Evolutionary conservation across 108 stramenopile species (phyloP), one percentile per base, ranked within the genome.

Genomic region (Pseudonitzschia multistriata): DNA sequence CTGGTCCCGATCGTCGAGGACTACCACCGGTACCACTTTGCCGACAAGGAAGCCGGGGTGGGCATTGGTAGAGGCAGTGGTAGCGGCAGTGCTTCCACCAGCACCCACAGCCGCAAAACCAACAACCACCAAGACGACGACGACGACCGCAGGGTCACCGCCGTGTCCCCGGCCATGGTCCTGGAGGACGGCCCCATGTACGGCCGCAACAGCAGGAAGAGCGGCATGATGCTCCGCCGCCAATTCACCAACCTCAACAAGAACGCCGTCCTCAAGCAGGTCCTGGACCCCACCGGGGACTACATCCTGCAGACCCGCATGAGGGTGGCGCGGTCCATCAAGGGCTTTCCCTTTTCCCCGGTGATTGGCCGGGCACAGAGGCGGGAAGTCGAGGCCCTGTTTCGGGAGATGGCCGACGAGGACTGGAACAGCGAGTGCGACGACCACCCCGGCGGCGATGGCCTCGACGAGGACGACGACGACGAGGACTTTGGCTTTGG

Each of bases 261-360:
- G 35, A 79, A 79, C 30, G 63, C 79, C 33, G 83, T 90, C 35
- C 77, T 85, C n/a, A 73, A 77, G 33, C 88, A 71, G 63, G 48
- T 74, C 56, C 66, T 83, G 47, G 89, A 96, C 76, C 89, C 92
- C 8, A 75, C 80, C 15, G 89, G 89, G 14, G 73, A 89, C 68
- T 96, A 95, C 64, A 92, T 96, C 37, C 34, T 94, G 40, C 90
- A 90, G 40, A 95, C 96, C 14, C 84, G 96, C 3, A 92, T 96
- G 77, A 86, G 96, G 34, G 85, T 93, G 11, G 92, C 93, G 6
- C 77, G 96, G 30, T 87, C 84, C 4, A 76, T 96, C 36, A 79
- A 90, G 48, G 93, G 94, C 28, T 80, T 94, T 39, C 75, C 81
- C 10, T 91, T 96, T 72, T 89, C 93, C 10, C 80, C 93, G 13